Conservation (phyloP, 345 rosid genomes). For the Jatropha curcas region DNA sequence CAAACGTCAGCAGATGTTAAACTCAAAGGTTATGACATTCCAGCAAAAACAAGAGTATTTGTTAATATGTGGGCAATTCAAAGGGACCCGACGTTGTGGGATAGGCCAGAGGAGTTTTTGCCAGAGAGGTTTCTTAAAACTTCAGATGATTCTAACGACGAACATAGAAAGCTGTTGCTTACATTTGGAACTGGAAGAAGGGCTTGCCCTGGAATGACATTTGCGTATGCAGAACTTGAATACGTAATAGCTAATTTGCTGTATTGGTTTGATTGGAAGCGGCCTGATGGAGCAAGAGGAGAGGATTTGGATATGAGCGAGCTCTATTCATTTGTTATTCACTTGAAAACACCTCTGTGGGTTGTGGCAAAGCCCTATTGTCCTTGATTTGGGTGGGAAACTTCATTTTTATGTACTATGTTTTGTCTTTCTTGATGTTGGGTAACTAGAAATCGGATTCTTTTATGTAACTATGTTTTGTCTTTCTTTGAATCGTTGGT, state of each 20-base stretch:
- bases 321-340: neutral
- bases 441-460: too few species aligned
- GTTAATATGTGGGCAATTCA: slow-evolving; percentile 22
- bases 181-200: slow-evolving; percentile 20
- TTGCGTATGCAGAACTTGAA: slow-evolving; percentile 16
- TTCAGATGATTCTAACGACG: slow-evolving; percentile 10
- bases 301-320: slow-evolving; percentile 31
- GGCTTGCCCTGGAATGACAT: slow-evolving; percentile 16
- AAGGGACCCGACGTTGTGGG: slow-evolving; percentile 20
- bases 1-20: slow-evolving; percentile 8
- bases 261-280: slow-evolving; percentile 32
- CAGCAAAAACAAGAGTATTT: slow-evolving; percentile 12
- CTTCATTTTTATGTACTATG: too few species aligned
- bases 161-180: neutral
- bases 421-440: too few species aligned
- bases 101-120: slow-evolving; percentile 18
- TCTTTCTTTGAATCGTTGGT: too few species aligned
- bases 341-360: neutral
- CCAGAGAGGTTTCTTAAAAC: slow-evolving; percentile 17
- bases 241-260: slow-evolving; percentile 18
- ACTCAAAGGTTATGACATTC: slow-evolving; percentile 18
- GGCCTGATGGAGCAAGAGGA: slow-evolving; percentile 7
- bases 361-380: too few species aligned
- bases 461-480: too few species aligned
- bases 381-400: too few species aligned